These are phyloP conservation scores for Aspergillus sp. DNA, from an alignment of 2,329 filamentous ascomycete species.

Conservation along the genomic window DNA sequence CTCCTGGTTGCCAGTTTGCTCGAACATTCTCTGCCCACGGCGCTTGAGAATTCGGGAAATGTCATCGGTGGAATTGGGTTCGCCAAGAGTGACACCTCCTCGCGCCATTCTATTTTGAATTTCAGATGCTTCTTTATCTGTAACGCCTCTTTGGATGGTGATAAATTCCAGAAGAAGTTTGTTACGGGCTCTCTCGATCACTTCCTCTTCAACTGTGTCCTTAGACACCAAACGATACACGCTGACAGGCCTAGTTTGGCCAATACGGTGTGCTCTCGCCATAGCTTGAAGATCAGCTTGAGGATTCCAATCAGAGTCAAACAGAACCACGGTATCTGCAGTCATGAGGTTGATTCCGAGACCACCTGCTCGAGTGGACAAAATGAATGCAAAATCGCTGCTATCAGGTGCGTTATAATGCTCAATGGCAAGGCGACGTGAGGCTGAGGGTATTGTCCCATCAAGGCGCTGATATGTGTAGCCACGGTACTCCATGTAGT, in stretches of 20 bases:
- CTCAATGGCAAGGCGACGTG: conserved; percentile 90
- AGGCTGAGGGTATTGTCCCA: conserved; percentile 85
- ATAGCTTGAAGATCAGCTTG: conserved; percentile 98
- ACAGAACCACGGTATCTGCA: conserved; percentile 94
- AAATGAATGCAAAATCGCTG: conserved; percentile 91
- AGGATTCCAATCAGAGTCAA: conserved; percentile 96
- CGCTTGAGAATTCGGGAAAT: conserved; percentile 96
- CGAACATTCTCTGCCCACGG: conserved; percentile 98
- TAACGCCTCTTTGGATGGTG: conserved; percentile 94
- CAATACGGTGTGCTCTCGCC: conserved; percentile 96
- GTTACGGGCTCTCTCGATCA: conserved; percentile 92
- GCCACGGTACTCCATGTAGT: conserved; percentile 89
- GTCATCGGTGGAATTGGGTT: conserved; percentile 88
- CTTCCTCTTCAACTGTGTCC: conserved; percentile 97
- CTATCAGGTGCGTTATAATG: conserved; percentile 98
- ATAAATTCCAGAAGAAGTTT: conserved; percentile 97
- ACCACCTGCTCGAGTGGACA: conserved; percentile 93
- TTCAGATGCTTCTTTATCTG: conserved; percentile 85
- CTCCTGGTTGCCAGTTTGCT: conserved; percentile 94
- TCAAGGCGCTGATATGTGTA: conserved; percentile 94
- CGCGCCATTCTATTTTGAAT: conserved; percentile 75
- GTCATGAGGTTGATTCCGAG: conserved; percentile 99
- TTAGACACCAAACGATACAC: conserved; percentile 97
- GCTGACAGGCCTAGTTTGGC: conserved; percentile 92
- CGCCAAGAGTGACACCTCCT: conserved; percentile 60